Base-by-base conservation (phyloP, 2,329 filamentous ascomycete genomes). In the Hypoxylon sp. region DNA sequence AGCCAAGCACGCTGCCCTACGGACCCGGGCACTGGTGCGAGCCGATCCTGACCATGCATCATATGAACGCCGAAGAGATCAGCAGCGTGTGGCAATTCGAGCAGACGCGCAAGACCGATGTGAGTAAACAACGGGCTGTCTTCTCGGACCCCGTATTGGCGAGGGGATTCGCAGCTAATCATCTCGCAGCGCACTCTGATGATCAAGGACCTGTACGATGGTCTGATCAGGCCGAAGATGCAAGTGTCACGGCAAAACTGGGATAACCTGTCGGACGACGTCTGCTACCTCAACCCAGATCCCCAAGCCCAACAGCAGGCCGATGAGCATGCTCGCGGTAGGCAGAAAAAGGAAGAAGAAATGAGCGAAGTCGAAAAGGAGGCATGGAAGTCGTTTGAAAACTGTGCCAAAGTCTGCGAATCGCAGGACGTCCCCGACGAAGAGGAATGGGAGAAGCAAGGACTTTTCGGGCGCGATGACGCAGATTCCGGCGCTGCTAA, bases 11-110 rank as follows among this genome's bases (percentile, higher is more conserved):
- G 8, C 67, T 84, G 26, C 79, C 80, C 4, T 83, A 77, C 55
- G 77, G 78, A 1, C 72, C 72, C 3, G 74, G 70, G 8, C 80
- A 83, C 58, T 85, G 83, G 82, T 85, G 83, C 59, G 79, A 84
- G 65, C 82, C 82, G 4, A 75, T 83, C n/a, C 67, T 85, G 35
- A 83, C 82, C 3, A 82, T 85, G 80, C 81, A 84, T 63, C 81
- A 83, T 64, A 77, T 85, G 69, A 77, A 78, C 42, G 74, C 80
- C 7, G 77, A 82, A 62, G 82, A 85, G 65, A 75, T 83, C 41
- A 80, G 76, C 60, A 72, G 67, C 37, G 74, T 83, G 27, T 85
- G 82, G 80, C 76, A 82, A 51, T 84, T 78, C 55, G 82, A 85
- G 66, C 77, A 83, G 67, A 79, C 75, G 3, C 74, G 79, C 26